Conservation (phyloP, 805 yeast species). For the Hanseniaspora thailandica region DNA sequence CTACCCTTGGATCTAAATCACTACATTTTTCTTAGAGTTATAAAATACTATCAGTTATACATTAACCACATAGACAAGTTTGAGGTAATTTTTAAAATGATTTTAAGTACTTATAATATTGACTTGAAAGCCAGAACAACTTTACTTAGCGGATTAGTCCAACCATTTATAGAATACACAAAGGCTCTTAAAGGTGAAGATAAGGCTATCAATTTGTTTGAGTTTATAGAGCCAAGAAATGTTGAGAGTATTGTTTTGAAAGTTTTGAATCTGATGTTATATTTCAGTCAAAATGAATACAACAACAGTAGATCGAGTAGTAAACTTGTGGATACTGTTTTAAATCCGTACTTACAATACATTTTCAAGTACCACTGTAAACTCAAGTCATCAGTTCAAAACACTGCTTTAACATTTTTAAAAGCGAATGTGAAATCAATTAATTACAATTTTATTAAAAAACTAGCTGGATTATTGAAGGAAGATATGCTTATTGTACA, state of each 20-base stretch:
- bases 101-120: background rate
- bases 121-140: background rate
- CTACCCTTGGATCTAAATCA: background rate
- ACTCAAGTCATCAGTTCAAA: background rate
- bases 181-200: background rate
- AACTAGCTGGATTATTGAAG: background rate
- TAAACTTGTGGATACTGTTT: background rate
- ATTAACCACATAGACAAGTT: background rate
- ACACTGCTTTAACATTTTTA: background rate
- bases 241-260: background rate
- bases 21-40: constrained; percentile 2
- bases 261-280: background rate
- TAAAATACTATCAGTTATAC: background rate
- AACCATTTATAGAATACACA: constrained; percentile 3
- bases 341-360: background rate
- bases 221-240: constrained; percentile 1
- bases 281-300: background rate
- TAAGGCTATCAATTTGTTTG: background rate
- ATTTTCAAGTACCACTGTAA: background rate
- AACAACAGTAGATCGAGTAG: background rate
- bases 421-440: background rate
- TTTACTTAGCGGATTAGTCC: background rate
- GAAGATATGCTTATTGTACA: background rate
- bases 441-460: background rate
- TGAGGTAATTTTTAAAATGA: background rate